Percentiles rank a stretch among this genome's conserved stretches.
Conservation (phyloP, 2,329 filamentous ascomycete species). For the Hypoxylon sp. region DNA sequence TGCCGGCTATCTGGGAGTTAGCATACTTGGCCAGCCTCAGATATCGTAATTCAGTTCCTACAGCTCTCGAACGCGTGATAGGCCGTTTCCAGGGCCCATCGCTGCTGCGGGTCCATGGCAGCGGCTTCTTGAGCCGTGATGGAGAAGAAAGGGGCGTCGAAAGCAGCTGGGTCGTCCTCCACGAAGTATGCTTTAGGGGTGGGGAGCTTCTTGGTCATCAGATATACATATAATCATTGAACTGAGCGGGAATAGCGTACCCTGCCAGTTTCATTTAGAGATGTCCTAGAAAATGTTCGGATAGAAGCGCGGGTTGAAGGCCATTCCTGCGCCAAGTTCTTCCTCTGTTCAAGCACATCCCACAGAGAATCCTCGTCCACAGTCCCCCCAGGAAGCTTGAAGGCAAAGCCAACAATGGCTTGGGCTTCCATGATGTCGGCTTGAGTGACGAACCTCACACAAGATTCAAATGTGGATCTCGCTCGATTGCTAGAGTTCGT, state of each 20-base stretch:
- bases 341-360: conserved; percentile 43
- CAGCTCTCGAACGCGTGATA: conserved; percentile 15
- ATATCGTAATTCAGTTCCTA: no score
- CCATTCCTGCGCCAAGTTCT: conserved; percentile 45
- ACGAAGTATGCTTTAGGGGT: no score
- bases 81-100: conserved; percentile 2
- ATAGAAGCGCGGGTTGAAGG: conserved; percentile 43
- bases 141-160: background rate
- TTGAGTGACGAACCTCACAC: no score
- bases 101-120: conserved; percentile 5
- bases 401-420: conserved; percentile 29
- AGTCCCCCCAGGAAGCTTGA: conserved; percentile 48
- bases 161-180: background rate
- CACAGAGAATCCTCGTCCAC: conserved; percentile 45
- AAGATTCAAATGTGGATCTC: no score
- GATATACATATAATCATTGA: no score
- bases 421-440: no score
- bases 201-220: no score
- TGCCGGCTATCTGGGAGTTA: background rate
- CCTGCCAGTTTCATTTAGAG: no score
- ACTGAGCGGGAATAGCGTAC: no score
- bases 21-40: background rate
- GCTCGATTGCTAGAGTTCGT: no score
- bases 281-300: no score
- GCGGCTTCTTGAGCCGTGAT: background rate